Percentiles rank a stretch among this genome's conserved stretches.
phyloP scores from a whole-genome alignment of 495 filamentous ascomycete species.

The Aspergillus homomorphus region DNA sequence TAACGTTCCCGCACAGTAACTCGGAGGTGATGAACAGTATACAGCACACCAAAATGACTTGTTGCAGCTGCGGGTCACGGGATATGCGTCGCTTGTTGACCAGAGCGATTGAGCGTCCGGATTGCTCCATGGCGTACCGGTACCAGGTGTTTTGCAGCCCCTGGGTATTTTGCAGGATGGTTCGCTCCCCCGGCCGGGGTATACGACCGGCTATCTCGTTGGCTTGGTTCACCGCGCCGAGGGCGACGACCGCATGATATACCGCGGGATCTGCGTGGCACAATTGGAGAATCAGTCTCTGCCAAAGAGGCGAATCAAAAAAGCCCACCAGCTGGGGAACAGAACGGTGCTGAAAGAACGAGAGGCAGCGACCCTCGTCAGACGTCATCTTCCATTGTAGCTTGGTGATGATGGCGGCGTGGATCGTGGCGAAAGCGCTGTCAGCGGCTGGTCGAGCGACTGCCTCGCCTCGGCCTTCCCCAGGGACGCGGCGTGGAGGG shows the following conservation, averaged over 20 bases:
- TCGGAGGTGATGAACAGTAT: slow-evolving; percentile 21
- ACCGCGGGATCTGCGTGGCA: slow-evolving; percentile 17
- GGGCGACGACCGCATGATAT: slow-evolving; percentile 18
- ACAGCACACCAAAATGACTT: slow-evolving; percentile 21
- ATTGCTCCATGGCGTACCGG: slow-evolving; percentile 19
- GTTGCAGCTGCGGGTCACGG: slow-evolving; percentile 16
- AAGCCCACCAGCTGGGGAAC: background rate
- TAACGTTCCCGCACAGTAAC: slow-evolving; percentile 12
- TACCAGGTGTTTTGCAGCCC: slow-evolving; percentile 8
- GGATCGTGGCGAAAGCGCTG: no score
- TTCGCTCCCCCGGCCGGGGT: slow-evolving; percentile 8
- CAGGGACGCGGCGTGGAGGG: no score
- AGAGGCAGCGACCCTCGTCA: slow-evolving; percentile 12
- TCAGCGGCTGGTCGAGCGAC: no score
- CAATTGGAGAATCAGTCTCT: slow-evolving; percentile 1
- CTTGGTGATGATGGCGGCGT: background rate
- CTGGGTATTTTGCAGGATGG: slow-evolving; percentile 2
- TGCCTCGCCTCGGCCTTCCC: no score
- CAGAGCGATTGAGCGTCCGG: slow-evolving; percentile 8
- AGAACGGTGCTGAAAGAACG: slow-evolving; percentile 7
- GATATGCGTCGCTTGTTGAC: slow-evolving; percentile 13
- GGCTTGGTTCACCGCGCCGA: slow-evolving; percentile 20
- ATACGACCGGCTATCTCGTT: slow-evolving; percentile 6
- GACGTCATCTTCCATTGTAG: slow-evolving; percentile 6
- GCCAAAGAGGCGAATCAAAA: slow-evolving; percentile 15